Evolutionary conservation across 2,329 filamentous ascomycete genomes (phyloP), one percentile per base, ranked within the genome.

Genomic region (Clathrospora elynae): DNA sequence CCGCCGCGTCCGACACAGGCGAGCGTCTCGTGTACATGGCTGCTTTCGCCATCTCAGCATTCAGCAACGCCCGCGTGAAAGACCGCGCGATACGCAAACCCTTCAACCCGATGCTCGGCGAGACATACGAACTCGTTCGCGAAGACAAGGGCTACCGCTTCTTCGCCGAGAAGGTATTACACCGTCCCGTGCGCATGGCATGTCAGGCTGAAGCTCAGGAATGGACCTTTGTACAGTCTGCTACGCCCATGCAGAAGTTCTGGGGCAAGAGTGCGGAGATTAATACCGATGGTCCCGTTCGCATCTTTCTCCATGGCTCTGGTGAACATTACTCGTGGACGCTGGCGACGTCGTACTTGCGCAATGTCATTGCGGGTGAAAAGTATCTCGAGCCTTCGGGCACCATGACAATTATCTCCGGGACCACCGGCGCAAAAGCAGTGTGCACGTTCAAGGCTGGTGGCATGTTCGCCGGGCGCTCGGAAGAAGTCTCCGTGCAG

Each of bases 231-330:
- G 80, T 88, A 1, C 93, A 97, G 66, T 88, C 87, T 4, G 89
- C 93, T 0, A 85, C 87, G 42, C 93, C 93, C 0, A 86, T 87
- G 14, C 92, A 99, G 66, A 97, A 97, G 67, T 99, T 99, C 75
- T 97, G 93, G 93, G 93, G 93, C 42, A 97, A 97, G 75, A 92
- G 87, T 40, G 90, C 90, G 2, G 93, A 99, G 71, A 83, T 99
- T 50, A 93, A 88, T 48, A 97, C 90, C 0, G 92, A 96, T 40
- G 93, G 93, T 2, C 87, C 89, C 17, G 85, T 90, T 3, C 83
- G 91, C 34, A 78, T 96, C 25, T 83, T 85, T 25, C 75, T 99
- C 18, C 85, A 93, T 64, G 79, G 80, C 6, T 81, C 76, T 1
- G 87, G 89, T 40, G 92, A 97, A 66, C 80, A 84, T 48, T 99